These are phyloP conservation scores for Mucuna pruriens DNA, from an alignment of 306 rosid species.

Conservation along the genomic window DNA sequence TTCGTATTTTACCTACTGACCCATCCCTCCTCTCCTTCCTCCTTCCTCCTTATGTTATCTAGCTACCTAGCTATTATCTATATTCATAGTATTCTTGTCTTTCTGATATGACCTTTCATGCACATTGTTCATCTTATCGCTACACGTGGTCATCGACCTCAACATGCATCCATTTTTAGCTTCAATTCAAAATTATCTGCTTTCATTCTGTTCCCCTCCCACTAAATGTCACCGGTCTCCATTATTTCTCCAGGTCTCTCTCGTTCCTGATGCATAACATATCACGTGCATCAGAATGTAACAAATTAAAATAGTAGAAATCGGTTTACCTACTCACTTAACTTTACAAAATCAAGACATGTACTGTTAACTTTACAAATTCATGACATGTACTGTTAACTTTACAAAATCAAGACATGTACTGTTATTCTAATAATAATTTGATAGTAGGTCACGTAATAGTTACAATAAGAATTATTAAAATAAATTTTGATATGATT, in stretches of 20 bases:
- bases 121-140: conserved; percentile 41
- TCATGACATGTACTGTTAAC: too few relatives aligned
- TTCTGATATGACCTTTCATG: conserved; percentile 38
- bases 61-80: neutral
- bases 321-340: too few relatives aligned
- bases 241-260: neutral
- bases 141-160: conserved; percentile 21
- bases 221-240: neutral
- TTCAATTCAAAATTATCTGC: neutral
- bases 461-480: too few relatives aligned
- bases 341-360: too few relatives aligned
- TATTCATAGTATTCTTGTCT: conserved; percentile 37
- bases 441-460: too few relatives aligned
- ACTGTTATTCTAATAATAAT: too few relatives aligned
- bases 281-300: neutral
- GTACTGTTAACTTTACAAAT: too few relatives aligned
- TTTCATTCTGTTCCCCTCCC: neutral
- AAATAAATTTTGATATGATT: too few relatives aligned
- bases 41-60: conserved; percentile 29
- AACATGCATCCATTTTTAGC: conserved; percentile 6
- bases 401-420: too few relatives aligned
- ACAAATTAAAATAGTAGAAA: too few relatives aligned
- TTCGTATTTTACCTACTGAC: conserved; percentile 29
- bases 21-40: conserved; percentile 38
- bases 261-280: neutral